phyloP scores from a whole-genome alignment of 768 basidiomycete species.

The Kwoniella botswanensis region DNA sequence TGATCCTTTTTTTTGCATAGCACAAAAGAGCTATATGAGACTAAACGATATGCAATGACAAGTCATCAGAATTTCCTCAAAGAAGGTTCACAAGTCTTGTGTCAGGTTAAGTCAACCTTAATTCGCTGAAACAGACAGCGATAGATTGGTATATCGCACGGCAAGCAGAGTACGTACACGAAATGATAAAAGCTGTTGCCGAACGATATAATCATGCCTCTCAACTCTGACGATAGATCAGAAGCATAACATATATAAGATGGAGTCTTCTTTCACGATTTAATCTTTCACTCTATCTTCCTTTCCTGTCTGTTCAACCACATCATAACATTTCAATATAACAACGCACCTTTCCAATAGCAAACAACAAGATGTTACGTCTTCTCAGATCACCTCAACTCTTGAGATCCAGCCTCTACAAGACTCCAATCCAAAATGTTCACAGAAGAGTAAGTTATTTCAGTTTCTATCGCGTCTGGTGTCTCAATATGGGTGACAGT shows the following conservation, averaged over 20 bases:
- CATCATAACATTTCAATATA: not conserved
- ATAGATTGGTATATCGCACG: not conserved
- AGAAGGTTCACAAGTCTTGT: too few species aligned
- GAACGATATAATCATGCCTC: too few species aligned
- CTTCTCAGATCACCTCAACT: not conserved
- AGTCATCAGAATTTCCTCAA: too few species aligned
- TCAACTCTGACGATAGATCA: too few species aligned
- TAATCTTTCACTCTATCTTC: not conserved
- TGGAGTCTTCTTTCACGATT: not conserved
- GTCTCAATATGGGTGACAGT: too few species aligned
- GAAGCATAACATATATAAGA: not conserved
- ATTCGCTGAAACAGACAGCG: not conserved
- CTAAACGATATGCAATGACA: too few species aligned
- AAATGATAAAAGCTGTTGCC: not conserved
- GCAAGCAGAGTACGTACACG: not conserved
- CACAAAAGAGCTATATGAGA: too few species aligned
- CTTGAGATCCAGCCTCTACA: not conserved
- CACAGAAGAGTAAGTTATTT: not conserved
- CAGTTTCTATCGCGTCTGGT: too few species aligned
- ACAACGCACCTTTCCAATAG: not conserved
- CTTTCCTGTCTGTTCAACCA: not conserved
- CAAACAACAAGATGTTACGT: not conserved
- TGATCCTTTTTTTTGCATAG: too few species aligned
- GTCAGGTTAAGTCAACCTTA: not conserved
- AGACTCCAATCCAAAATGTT: not conserved